Base-by-base conservation (phyloP, 163 green algal species). In the Scenedesmus sp. region DNA sequence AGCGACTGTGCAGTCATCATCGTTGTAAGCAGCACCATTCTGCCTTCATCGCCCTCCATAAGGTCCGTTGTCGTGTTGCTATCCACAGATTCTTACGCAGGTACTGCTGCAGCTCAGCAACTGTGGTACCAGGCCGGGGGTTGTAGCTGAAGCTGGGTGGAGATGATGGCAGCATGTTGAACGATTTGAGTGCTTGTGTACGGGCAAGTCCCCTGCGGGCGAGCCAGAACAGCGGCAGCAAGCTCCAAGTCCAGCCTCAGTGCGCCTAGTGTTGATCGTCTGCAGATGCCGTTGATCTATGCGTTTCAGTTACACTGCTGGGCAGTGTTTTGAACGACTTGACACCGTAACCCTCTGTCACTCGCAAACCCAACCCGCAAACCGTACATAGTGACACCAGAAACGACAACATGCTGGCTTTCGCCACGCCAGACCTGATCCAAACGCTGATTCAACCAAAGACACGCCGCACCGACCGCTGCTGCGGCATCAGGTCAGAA, bases 31-130 rank as follows among this genome's bases (percentile, higher is more conserved):
- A 20, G 18, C 6, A 37, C 24, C 7, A 2, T 37, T n/a, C 9
- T 1, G 30, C 30, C 65, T n/a, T n/a, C n/a, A 40, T 37, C 16
- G 24, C 30, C 65, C 30, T 76, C 65, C 30, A 76, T 10, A 22
- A n/a, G 9, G 9, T 76, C 30, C 6, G 7, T 40, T 0, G 65
- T 76, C 30, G 9, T 37, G 30, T 40, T 20, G 65, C 65, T 40
- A 18, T 16, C 65, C 65, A 76, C 6, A 40, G 65, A 30, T 76
- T 18, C 30, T 76, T 76, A 2, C 12, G 65, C 65, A 76, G 65
- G 30, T 76, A 76, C 65, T 76, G 65, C 65, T 76, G 65, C 30
- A 76, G 65, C 65, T 76, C 65, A 76, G 65, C 65, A 40, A 76
- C 30, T 40, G 65, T 76, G 9, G 30, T 76, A 30, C 65, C 65